Evolutionary conservation across 2,329 filamentous ascomycete species (phyloP).

Genomic region (Aureobasidium sp.): DNA sequence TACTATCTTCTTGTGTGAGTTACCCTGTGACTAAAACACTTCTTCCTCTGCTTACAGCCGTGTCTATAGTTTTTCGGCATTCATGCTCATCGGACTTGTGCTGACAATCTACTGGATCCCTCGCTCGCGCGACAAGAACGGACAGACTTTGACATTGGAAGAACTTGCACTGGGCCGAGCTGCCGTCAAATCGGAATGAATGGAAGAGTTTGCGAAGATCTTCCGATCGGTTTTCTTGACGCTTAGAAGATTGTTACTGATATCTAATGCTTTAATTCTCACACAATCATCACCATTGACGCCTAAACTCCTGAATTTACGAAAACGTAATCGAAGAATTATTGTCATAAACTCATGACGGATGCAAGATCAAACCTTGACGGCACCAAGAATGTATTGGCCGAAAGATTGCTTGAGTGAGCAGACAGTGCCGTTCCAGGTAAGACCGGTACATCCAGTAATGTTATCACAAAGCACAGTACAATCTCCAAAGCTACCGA

Average conservation of each 20-base stretch:
- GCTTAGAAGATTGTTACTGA: not conserved
- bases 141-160: not conserved
- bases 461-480: not conserved
- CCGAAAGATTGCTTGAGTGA: constrained; percentile 4
- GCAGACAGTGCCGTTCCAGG: constrained; percentile 3
- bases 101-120: constrained; percentile 8
- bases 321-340: not conserved
- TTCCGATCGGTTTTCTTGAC: not conserved
- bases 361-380: not conserved
- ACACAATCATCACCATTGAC: no score
- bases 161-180: not conserved
- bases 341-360: no score
- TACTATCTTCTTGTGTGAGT: not conserved
- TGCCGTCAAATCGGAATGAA: not conserved
- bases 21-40: not conserved
- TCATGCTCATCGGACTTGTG: not conserved
- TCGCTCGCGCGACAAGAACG: constrained; percentile 3
- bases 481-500: not conserved
- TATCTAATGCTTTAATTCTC: not conserved
- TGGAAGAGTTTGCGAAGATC: not conserved
- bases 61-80: not conserved
- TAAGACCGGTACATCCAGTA: not conserved
- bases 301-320: not conserved
- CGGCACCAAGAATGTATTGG: constrained; percentile 4
- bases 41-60: not conserved